Evolutionary conservation across 352 stramenopile genomes (phyloP).

Genomic region (Phytophthora litchii): DNA sequence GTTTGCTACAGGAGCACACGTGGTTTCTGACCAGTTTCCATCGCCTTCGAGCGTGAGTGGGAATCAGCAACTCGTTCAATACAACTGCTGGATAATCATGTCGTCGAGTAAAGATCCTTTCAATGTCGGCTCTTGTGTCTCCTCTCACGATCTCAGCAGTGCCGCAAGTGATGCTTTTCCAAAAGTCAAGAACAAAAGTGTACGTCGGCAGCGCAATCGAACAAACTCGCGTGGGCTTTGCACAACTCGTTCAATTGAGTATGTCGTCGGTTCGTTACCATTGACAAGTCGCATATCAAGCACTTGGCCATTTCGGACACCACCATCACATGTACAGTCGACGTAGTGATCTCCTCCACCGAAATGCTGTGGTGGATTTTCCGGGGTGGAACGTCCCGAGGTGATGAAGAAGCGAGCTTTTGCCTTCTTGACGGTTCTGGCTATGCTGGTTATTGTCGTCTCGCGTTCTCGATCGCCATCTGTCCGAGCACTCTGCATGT

Average conservation of each 20-base stretch:
- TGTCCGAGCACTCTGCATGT: slow-evolving; percentile 9
- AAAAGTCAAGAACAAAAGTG: slow-evolving; percentile 23
- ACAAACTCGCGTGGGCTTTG: slow-evolving; percentile 21
- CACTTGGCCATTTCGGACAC: slow-evolving; percentile 5
- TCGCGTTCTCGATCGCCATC: slow-evolving; percentile 21
- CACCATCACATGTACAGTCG: not conserved
- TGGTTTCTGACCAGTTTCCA: slow-evolving; percentile 79
- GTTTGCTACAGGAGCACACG: slow-evolving; percentile 41
- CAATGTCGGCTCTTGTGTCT: not conserved
- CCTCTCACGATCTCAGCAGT: not conserved
- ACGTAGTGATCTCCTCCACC: slow-evolving; percentile 6
- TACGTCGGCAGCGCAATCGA: slow-evolving; percentile 16
- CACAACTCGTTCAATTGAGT: slow-evolving; percentile 26
- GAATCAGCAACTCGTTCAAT: not conserved
- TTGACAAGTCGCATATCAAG: slow-evolving; percentile 17
- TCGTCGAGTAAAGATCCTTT: not conserved
- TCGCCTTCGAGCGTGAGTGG: slow-evolving; percentile 37
- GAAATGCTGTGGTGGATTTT: slow-evolving; percentile 33
- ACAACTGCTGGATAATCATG: slow-evolving; percentile 12
- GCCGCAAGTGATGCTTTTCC: not conserved
- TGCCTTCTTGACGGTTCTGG: slow-evolving; percentile 3
- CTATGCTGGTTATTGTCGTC: slow-evolving; percentile 10
- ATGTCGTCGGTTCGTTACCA: slow-evolving; percentile 21
- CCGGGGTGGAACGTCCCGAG: slow-evolving; percentile 11
- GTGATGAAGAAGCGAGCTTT: not conserved